A percentile compares a stretch with the other conserved stretches of the same genome.
Conservation (phyloP, 2,329 filamentous ascomycete species). For the Cordyceps pruinosa region DNA sequence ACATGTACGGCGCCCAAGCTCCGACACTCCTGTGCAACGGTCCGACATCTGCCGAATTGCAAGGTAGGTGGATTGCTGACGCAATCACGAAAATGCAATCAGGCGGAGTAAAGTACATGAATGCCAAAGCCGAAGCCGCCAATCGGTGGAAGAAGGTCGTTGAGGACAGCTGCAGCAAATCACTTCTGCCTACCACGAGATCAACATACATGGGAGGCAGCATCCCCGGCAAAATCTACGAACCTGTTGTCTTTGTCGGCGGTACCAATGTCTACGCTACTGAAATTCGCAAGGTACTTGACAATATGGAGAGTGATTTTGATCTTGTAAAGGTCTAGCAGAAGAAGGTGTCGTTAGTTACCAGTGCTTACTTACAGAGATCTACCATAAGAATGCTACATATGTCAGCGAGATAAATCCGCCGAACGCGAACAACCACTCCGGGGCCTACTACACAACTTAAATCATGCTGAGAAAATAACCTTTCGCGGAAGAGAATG, state of each 20-base stretch:
- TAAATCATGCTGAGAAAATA: too few relatives aligned
- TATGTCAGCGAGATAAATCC: too few relatives aligned
- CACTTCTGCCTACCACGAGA: neutral
- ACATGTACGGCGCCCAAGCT: slow-evolving; percentile 16
- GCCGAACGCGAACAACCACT: too few relatives aligned
- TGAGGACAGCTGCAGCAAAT: neutral
- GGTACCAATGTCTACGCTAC: neutral
- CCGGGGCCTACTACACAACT: too few relatives aligned
- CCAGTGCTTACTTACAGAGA: too few relatives aligned
- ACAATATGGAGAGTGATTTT: neutral
- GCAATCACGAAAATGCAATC: neutral
- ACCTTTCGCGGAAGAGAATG: too few relatives aligned
- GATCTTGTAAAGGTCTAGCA: neutral
- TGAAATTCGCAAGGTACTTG: neutral
- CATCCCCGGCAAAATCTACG: slow-evolving; percentile 2
- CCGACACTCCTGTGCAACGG: slow-evolving; percentile 15
- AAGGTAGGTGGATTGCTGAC: slow-evolving; percentile 9
- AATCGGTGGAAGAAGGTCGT: neutral
- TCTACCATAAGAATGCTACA: too few relatives aligned
- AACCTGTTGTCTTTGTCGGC: neutral
- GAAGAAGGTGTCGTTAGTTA: too few relatives aligned
- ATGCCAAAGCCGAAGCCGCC: neutral
- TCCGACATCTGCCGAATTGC: slow-evolving; percentile 14
- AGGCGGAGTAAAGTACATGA: neutral
- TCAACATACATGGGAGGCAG: slow-evolving; percentile 9